These are phyloP conservation scores for Aurinia saxatilis DNA, from an alignment of 345 rosid genomes.

Conservation along the genomic window DNA sequence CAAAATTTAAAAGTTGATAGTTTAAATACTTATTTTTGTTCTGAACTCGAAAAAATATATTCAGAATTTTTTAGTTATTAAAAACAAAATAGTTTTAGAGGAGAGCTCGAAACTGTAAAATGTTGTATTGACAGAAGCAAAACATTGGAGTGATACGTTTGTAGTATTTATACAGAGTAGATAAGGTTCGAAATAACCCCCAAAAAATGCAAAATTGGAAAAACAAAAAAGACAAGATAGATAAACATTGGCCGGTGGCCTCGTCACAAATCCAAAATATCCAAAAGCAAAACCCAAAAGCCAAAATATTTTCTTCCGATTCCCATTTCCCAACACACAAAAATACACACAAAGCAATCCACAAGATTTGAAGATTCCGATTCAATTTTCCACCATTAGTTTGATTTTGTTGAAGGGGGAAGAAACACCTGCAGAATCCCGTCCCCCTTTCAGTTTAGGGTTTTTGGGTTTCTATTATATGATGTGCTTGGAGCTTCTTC, in stretches of 20 bases:
- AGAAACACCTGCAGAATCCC: neutral
- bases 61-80: too few species aligned
- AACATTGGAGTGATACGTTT: too few species aligned
- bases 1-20: too few species aligned
- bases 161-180: neutral
- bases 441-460: conserved; percentile 1
- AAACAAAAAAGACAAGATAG: conserved; percentile 11
- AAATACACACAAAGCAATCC: conserved; percentile 9
- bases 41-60: too few species aligned
- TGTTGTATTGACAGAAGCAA: too few species aligned
- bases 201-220: neutral
- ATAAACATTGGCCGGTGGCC: conserved; percentile 31
- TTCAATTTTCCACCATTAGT: neutral
- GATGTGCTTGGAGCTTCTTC: conserved; percentile 25
- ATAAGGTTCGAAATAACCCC: conserved; percentile 1
- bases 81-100: too few species aligned
- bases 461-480: conserved; percentile 19
- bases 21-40: too few species aligned
- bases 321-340: neutral
- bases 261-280: conserved; percentile 27
- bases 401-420: neutral
- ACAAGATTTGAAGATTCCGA: conserved; percentile 13
- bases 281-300: neutral
- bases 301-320: conserved; percentile 15
- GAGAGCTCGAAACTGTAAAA: too few species aligned